phyloP scores from a whole-genome alignment of 306 rosid species.

The Lathyrus sativus region DNA sequence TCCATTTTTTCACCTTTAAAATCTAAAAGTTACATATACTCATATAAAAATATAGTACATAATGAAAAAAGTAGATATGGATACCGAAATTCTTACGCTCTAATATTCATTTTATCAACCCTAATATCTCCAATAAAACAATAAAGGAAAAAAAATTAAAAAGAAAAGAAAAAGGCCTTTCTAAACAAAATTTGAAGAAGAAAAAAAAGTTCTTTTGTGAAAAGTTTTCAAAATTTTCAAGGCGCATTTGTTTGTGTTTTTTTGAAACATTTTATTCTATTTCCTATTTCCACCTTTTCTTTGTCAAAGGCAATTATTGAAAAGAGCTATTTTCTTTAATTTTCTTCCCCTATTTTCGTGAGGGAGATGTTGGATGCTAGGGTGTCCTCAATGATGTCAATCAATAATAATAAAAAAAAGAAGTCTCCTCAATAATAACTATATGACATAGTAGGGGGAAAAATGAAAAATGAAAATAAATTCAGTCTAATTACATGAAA shows the following conservation, averaged over 20 bases:
- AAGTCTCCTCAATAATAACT: constrained; percentile 34
- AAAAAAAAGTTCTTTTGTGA: constrained; percentile 1
- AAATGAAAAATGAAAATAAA: too few relatives aligned
- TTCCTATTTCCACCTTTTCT: constrained; percentile 23
- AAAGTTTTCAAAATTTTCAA: constrained; percentile 6
- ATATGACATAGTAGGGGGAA: constrained; percentile 26
- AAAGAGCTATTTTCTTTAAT: constrained; percentile 23
- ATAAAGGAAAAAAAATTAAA: too few relatives aligned
- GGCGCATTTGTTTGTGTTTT: background rate
- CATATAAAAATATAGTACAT: too few relatives aligned
- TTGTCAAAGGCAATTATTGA: constrained; percentile 39
- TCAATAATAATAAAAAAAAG: constrained; percentile 35
- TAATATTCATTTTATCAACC: too few relatives aligned
- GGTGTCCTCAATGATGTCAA: constrained; percentile 43
- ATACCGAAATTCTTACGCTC: too few relatives aligned
- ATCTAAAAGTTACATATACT: too few relatives aligned
- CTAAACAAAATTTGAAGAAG: background rate
- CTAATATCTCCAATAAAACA: too few relatives aligned
- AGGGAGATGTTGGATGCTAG: constrained; percentile 37
- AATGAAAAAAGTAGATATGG: too few relatives aligned
- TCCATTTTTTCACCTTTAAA: too few relatives aligned
- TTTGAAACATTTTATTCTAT: background rate
- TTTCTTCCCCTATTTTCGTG: background rate
- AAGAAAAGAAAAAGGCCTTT: background rate
- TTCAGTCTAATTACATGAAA: too few relatives aligned